These are phyloP conservation scores for Coemansia sp. DNA, from an alignment of 192 early-diverging fungal genomes.

Conservation along the genomic window DNA sequence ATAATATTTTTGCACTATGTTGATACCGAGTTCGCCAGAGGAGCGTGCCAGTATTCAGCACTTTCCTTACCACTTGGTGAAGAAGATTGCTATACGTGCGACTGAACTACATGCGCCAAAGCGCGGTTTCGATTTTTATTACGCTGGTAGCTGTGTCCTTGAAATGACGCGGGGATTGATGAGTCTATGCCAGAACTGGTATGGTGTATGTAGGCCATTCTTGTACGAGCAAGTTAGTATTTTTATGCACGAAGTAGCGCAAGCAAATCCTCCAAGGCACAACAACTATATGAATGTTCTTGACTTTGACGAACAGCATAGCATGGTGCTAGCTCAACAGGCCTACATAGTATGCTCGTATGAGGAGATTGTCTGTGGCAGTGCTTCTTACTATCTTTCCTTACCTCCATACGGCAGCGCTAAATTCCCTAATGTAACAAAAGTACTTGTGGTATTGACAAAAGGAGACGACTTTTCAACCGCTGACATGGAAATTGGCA, in stretches of 20 bases:
- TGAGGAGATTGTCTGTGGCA: constrained; percentile 6
- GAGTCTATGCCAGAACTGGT: constrained; percentile 1
- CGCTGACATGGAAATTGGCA: neutral
- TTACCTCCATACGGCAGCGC: neutral
- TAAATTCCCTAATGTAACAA: neutral
- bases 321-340: neutral
- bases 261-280: too few species aligned
- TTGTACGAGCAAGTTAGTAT: neutral
- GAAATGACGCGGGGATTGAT: neutral
- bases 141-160: too few species aligned
- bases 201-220: neutral
- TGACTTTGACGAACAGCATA: neutral
- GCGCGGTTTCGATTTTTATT: neutral
- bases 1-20: neutral
- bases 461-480: neutral
- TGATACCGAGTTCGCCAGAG: neutral
- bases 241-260: neutral
- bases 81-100: neutral
- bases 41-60: neutral
- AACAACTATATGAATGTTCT: neutral
- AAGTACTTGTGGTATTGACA: neutral
- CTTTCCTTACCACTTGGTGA: neutral
- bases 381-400: neutral
- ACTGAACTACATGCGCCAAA: neutral
- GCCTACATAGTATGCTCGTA: neutral